Conservation (phyloP, 805 yeast species). For the Blastobotrys peoriensis region DNA sequence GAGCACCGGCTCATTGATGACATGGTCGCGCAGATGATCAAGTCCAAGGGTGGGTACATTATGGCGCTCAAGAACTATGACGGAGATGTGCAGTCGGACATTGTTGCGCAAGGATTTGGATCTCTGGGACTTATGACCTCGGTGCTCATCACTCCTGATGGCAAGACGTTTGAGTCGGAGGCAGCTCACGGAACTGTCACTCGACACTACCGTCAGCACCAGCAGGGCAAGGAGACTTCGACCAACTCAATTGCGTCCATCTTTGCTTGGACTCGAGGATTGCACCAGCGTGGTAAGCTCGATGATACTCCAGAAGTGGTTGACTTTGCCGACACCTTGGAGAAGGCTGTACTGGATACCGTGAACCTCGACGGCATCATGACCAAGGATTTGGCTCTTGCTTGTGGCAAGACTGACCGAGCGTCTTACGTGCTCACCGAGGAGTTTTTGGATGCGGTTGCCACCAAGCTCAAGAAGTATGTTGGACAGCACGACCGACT, state of each 20-base stretch:
- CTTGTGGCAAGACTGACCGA: conserved; percentile 81
- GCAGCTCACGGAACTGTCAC: conserved; percentile 99
- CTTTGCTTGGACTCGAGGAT: conserved; percentile 94
- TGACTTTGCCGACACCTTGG: conserved; percentile 70
- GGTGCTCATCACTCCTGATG: conserved; percentile 94
- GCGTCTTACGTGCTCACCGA: conserved; percentile 81
- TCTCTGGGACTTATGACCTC: conserved; percentile 97
- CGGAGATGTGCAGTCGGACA: conserved; percentile 95
- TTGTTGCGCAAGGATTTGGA: conserved; percentile 97
- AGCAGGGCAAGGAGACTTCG: conserved; percentile 94
- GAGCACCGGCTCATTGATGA: conserved; percentile 96
- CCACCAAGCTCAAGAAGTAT: conserved; percentile 46
- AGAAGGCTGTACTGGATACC: conserved; percentile 79
- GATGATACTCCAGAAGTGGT: conserved; percentile 83
- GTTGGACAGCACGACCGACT: not conserved
- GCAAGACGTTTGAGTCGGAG: conserved; percentile 90
- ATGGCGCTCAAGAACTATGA: conserved; percentile 97
- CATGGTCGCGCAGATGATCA: conserved; percentile 98
- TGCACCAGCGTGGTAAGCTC: conserved; percentile 84
- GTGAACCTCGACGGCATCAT: conserved; percentile 78
- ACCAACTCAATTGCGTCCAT: conserved; percentile 97
- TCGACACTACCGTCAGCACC: conserved; percentile 93
- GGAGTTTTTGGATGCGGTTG: conserved; percentile 82
- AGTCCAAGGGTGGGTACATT: conserved; percentile 89
- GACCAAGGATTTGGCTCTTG: conserved; percentile 95